Conservation (phyloP, 1,284 basidiomycete species). For the Trichosporon asahii region DNA sequence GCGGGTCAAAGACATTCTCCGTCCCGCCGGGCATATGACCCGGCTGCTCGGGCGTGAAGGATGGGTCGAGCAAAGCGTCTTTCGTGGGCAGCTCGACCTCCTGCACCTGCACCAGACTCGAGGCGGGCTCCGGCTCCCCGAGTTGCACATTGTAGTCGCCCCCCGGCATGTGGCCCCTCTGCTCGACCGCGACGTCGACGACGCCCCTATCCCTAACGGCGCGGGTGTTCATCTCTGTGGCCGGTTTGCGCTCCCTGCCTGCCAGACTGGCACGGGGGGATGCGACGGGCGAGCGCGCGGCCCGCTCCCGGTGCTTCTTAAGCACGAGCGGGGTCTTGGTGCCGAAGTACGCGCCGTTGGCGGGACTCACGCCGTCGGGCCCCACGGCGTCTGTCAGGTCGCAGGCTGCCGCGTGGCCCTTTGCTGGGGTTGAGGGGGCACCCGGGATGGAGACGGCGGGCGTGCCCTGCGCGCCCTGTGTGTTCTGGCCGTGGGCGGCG, state of each 20-base stretch:
- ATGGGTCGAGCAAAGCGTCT: neutral
- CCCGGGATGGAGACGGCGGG: too few species aligned
- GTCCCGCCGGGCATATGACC: neutral
- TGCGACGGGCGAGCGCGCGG: conserved; percentile 15
- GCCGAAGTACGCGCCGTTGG: conserved; percentile 4
- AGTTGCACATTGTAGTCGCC: neutral
- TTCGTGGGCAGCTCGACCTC: neutral
- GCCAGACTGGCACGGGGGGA: conserved; percentile 14
- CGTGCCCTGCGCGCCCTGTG: too few species aligned
- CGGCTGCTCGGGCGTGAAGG: neutral
- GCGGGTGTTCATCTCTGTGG: neutral
- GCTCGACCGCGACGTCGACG: conserved; percentile 1
- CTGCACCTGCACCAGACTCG: neutral
- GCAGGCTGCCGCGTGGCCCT: neutral
- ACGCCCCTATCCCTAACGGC: neutral
- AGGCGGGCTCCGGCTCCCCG: neutral
- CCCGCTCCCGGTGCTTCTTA: conserved; percentile 1
- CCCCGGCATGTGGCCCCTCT: neutral
- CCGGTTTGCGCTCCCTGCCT: neutral
- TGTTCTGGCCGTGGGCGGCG: too few species aligned
- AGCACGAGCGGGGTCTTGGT: conserved; percentile 4
- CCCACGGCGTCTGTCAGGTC: neutral
- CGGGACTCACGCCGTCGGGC: neutral
- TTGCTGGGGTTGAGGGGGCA: neutral
- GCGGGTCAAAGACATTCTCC: neutral